These are phyloP conservation scores for Dimargaris verticillata DNA, from an alignment of 192 early-diverging fungal species.

Conservation along the genomic window DNA sequence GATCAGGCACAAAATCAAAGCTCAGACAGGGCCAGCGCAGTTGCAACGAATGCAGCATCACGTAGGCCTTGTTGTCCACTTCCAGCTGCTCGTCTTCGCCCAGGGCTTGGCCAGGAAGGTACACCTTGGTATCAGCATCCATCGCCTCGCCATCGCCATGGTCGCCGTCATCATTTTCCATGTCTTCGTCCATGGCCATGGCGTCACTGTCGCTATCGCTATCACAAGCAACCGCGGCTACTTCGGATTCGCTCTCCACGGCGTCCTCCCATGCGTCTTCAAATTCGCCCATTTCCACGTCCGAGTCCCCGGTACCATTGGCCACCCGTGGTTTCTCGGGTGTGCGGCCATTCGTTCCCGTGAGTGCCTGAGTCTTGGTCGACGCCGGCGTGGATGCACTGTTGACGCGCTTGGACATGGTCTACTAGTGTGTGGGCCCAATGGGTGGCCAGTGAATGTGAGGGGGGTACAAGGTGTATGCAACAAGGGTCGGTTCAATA, in stretches of 20 bases:
- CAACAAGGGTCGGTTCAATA: too few relatives aligned
- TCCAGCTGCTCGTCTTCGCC: slow-evolving; percentile 80
- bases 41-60: slow-evolving; percentile 88
- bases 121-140: slow-evolving; percentile 49
- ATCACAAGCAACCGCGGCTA: slow-evolving; percentile 35
- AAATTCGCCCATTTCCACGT: slow-evolving; percentile 70
- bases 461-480: too few relatives aligned
- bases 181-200: slow-evolving; percentile 31
- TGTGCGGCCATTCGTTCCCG: too few relatives aligned
- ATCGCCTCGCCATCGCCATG: slow-evolving; percentile 32
- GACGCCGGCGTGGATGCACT: too few relatives aligned
- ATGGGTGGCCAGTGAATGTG: too few relatives aligned
- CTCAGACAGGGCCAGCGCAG: slow-evolving; percentile 92
- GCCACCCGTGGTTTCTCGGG: too few relatives aligned
- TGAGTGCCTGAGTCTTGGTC: too few relatives aligned
- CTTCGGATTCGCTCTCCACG: slow-evolving; percentile 52
- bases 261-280: slow-evolving; percentile 91
- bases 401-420: too few relatives aligned
- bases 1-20: slow-evolving; percentile 87
- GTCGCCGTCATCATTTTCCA: slow-evolving; percentile 29
- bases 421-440: too few relatives aligned
- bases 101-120: slow-evolving; percentile 78
- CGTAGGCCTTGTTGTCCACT: slow-evolving; percentile 85
- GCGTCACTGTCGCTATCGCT: slow-evolving; percentile 21
- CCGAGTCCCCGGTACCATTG: slow-evolving; percentile 14